Evolutionary conservation across 495 filamentous ascomycete species (phyloP), one percentile per base, ranked within the genome.

Genomic region (Usnea hakonensis): DNA sequence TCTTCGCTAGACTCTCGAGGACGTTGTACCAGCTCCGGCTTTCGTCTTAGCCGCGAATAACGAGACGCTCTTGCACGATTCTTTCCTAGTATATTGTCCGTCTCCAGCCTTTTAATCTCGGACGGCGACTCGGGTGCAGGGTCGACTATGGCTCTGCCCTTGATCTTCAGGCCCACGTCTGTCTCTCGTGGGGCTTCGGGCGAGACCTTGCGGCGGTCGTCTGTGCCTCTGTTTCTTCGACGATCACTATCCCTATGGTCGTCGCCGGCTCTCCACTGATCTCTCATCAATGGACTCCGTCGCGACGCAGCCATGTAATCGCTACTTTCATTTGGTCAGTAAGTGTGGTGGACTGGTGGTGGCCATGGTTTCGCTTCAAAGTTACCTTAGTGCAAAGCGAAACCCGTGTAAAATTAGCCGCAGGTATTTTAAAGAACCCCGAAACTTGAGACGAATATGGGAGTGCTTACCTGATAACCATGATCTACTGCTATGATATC

Each of bases 271-370:
- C 81, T 73, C 79, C 78, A 77, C 83, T 83, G 60, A 77, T 83
- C 74, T 83, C 81, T 73, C 75, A 83, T 73, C 72, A 75, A 72
- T 72, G 79, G 78, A 77, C 79, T 83, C 79, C 75, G 76, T 76
- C 74, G 78, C 71, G 80, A 79, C 74, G 76, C 77, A 79, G 80
- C 80, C 80, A 83, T 83, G 75, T 75, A 72, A 69, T 68, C 68
- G 68, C 68, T 70, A 66, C 57, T 68, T 57, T 64, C 69, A 71
- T 71, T 64, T 57, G 68, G 60, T 68, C 59, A 62, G 59, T 61
- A 52, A 33, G 28, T 41, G 54, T 62, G 58, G 19, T 57, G 35
- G 55, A 52, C 21, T 40, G 41, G 37, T 55, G 58, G 26, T 52
- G 35, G 50, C 48, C 56, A 55, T 40, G 63, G 40, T 48, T 66